Percentiles rank a stretch among this genome's conserved stretches.
Conservation (phyloP, 129 eudicot genomes). For the Pittosporum tobira region DNA sequence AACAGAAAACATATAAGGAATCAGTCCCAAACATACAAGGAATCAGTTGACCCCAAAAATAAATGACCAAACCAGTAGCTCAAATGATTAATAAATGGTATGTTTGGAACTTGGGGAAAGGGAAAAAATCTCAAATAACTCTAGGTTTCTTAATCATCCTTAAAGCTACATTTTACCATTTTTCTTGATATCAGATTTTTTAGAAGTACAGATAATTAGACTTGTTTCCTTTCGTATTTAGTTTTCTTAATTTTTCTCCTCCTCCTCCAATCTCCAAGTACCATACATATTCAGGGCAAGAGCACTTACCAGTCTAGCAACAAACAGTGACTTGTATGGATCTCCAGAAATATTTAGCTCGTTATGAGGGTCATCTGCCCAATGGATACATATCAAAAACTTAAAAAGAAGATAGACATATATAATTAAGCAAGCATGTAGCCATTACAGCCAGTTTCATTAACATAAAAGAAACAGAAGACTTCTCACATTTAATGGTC, state of each 20-base stretch:
- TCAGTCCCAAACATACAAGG: too few relatives aligned
- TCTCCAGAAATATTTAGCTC: slow-evolving; percentile 94
- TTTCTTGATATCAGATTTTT: too few relatives aligned
- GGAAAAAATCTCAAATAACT: too few relatives aligned
- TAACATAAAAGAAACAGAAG: not conserved
- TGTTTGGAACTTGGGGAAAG: too few relatives aligned
- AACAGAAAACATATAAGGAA: slow-evolving; percentile 8
- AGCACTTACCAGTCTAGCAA: slow-evolving; percentile 78
- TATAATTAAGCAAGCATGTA: not conserved
- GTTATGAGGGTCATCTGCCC: slow-evolving; percentile 72
- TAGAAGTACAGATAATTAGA: too few relatives aligned
- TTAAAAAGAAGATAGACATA: not conserved
- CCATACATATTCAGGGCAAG: too few relatives aligned
- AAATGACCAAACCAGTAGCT: slow-evolving; percentile 3
- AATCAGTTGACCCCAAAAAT: slow-evolving; percentile 3
- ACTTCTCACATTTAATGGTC: slow-evolving; percentile 62
- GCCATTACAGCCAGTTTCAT: slow-evolving; percentile 1
- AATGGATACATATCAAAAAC: too few relatives aligned
- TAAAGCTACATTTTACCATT: too few relatives aligned
- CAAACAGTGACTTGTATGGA: slow-evolving; percentile 91
- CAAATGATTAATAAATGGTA: slow-evolving; percentile 9
- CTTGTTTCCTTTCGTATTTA: too few relatives aligned
- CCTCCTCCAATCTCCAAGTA: too few relatives aligned
- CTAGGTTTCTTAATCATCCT: too few relatives aligned
- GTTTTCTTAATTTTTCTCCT: too few relatives aligned